Conservation (phyloP, 2,329 filamentous ascomycete genomes). For the Cytospora piceicola region DNA sequence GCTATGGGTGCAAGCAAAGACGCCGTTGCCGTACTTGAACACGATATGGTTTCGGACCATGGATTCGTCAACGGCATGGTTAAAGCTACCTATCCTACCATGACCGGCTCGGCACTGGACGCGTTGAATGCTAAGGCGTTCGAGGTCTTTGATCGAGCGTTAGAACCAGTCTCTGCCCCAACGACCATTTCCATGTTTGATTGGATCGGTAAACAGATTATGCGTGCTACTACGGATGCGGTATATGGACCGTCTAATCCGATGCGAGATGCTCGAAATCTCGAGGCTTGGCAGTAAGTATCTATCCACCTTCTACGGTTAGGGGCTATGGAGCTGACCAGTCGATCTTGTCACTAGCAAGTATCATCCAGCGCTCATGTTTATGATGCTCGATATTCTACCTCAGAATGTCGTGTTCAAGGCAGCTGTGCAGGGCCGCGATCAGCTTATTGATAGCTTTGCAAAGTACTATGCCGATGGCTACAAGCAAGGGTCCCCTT, state of each 20-base stretch:
- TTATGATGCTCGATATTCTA: conserved; percentile 30
- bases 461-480: conserved; percentile 22
- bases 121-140: conserved; percentile 15
- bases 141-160: conserved; percentile 18
- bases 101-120: conserved; percentile 25
- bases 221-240: conserved; percentile 32
- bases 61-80: conserved; percentile 31
- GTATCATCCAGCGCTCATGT: conserved; percentile 32
- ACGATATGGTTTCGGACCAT: conserved; percentile 29
- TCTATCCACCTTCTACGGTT: background rate
- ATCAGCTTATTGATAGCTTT: conserved; percentile 9
- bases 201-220: conserved; percentile 28
- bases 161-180: background rate
- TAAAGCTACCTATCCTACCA: conserved; percentile 25
- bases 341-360: background rate
- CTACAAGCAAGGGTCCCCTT: conserved; percentile 27
- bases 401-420: conserved; percentile 25
- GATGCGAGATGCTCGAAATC: conserved; percentile 23
- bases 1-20: conserved; percentile 30
- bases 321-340: background rate
- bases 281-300: conserved; percentile 27
- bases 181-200: conserved; percentile 21
- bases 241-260: conserved; percentile 32
- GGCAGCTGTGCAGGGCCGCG: conserved; percentile 1
- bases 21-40: conserved; percentile 21